A percentile compares a stretch with the other conserved stretches of the same genome.
Conservation (phyloP, 441 rosid genomes). For the Pelargonium australe region DNA sequence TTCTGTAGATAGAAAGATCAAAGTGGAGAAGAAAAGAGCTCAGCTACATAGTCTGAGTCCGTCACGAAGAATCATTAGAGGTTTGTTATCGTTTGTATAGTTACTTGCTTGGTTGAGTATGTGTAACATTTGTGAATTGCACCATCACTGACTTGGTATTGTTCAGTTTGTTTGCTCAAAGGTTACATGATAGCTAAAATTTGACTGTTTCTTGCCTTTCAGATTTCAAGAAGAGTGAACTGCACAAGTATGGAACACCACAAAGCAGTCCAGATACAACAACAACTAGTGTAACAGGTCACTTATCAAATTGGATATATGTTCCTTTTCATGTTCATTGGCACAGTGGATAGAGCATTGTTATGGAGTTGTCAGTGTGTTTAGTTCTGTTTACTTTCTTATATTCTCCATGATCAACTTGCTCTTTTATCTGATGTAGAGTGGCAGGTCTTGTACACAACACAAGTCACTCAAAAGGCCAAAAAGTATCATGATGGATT, state of each 20-base stretch:
- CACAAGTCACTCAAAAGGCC: conserved; percentile 45
- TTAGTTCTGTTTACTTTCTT: conserved; percentile 10
- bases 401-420: background rate
- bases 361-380: background rate
- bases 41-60: conserved; percentile 32
- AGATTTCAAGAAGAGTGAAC: conserved; percentile 55
- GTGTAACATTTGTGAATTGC: background rate
- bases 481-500: conserved; percentile 60
- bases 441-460: conserved; percentile 49
- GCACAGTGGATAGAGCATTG: background rate
- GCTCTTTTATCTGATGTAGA: conserved; percentile 21
- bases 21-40: conserved; percentile 25
- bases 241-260: conserved; percentile 35
- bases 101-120: conserved; percentile 5
- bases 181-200: background rate
- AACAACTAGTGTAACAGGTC: conserved; percentile 33
- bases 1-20: conserved; percentile 30
- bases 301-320: background rate
- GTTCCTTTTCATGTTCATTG: background rate
- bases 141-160: background rate
- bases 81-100: conserved; percentile 18
- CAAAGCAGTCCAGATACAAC: conserved; percentile 24
- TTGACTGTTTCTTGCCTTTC: conserved; percentile 18
- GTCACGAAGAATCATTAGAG: conserved; percentile 41
- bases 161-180: background rate